phyloP scores from a whole-genome alignment of 208 protist species.

The Wallacemonas sp. region DNA sequence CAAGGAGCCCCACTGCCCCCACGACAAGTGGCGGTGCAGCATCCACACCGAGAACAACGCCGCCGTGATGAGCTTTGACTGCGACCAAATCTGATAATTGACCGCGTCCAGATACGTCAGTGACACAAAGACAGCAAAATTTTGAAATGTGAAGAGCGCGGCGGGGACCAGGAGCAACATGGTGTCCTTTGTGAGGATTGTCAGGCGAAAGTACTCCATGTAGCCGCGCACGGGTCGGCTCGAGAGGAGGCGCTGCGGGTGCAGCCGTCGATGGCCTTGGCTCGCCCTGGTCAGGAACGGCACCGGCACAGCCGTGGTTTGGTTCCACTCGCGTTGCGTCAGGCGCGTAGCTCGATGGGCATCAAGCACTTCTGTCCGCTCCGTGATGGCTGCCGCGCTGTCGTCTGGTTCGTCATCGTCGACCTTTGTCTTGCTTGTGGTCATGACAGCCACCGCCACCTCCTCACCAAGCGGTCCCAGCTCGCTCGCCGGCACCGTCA shows the following conservation, averaged over 20 bases:
- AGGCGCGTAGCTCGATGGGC: too few species aligned
- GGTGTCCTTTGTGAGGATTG: constrained; percentile 51
- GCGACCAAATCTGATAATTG: constrained; percentile 80
- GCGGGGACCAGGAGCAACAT: constrained; percentile 62
- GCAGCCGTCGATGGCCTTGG: constrained; percentile 22
- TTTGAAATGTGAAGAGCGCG: constrained; percentile 76
- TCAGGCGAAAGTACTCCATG: constrained; percentile 29
- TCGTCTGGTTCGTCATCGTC: too few species aligned
- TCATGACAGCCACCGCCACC: neutral
- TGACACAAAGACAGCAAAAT: constrained; percentile 70
- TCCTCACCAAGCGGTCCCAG: neutral
- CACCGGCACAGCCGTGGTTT: neutral
- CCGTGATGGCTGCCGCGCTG: too few species aligned
- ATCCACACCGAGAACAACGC: constrained; percentile 75
- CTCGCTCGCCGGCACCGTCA: neutral
- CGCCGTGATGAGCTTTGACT: constrained; percentile 73
- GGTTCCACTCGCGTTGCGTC: neutral
- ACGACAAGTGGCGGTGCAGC: constrained; percentile 49
- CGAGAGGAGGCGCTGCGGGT: neutral
- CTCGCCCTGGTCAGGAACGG: neutral
- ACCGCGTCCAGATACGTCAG: constrained; percentile 73
- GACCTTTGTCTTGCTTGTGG: neutral
- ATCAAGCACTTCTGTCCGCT: too few species aligned
- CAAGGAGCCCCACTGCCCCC: constrained; percentile 72
- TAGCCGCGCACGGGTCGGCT: constrained; percentile 3